Base-by-base conservation (phyloP, 495 filamentous ascomycete species). In the Penicillium cataractarum region DNA sequence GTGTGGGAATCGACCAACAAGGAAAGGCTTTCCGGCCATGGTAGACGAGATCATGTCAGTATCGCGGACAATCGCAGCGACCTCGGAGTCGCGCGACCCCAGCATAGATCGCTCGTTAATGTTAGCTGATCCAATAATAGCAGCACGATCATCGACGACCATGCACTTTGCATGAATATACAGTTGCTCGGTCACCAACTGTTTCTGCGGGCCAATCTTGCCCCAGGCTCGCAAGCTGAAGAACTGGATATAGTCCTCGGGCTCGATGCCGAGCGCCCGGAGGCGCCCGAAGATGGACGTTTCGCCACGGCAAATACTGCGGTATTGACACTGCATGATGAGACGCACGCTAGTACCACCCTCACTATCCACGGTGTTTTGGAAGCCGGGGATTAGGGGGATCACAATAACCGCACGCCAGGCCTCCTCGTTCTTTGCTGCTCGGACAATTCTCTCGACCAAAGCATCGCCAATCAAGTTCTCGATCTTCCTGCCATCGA, bases 161-260 rank as follows among this genome's bases (percentile, higher is more conserved):
- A 98, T 97, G 66, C 89, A 92, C 71, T 99, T 99, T 49, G 95
- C 95, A 66, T 99, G 95, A 50, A 99, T 98, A 66, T 99, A 99
- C 3, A 99, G 84, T 76, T 98, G 95, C 72, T 99, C 95, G 13
- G 95, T 98, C 15, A 95, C 91, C 33, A 99, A 75, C 54, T 86
- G 84, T 60, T 92, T 87, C 42, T 88, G 83, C 19, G 90, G 89
- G 19, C 93, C 92, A 63, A 99, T 92, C 75, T 89, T 92, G 29
- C 95, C 96, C 96, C 96, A 99, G 32, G 90, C 83, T 51, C 95
- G 85, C 58, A 99, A 80, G 66, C 92, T 92, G 78, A 91, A 98
- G 80, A 99, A 99, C 60, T 91, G 86, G 54, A 99, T 97, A 66
- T 93, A 99, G 65, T 98, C 93, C 75, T 97, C 93, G 0, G 95